These are phyloP conservation scores for Ophiorrhiza pumila DNA, from an alignment of 257 asterid genomes.

Conservation along the genomic window DNA sequence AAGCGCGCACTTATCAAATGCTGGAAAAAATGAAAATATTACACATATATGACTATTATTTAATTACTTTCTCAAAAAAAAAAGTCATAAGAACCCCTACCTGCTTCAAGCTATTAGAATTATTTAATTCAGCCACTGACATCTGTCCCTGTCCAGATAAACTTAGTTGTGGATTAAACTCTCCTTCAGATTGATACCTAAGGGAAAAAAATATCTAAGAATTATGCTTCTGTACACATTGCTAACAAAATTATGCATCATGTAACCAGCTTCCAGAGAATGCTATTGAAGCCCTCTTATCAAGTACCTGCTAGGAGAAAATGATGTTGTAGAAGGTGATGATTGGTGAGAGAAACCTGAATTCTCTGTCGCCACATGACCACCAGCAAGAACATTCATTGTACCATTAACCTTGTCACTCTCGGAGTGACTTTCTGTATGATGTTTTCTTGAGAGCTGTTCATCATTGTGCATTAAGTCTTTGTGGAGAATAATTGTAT, in stretches of 20 bases:
- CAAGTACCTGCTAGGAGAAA: slow-evolving; percentile 62
- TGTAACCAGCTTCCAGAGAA: slow-evolving; percentile 10
- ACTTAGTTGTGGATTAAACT: slow-evolving; percentile 41
- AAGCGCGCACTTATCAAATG: slow-evolving; percentile 25
- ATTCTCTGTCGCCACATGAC: slow-evolving; percentile 44
- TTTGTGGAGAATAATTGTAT: slow-evolving; percentile 29
- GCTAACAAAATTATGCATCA: not conserved
- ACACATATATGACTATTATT: slow-evolving; percentile 1
- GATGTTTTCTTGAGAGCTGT: slow-evolving; percentile 30
- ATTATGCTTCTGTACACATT: slow-evolving; percentile 9
- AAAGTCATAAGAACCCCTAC: slow-evolving; percentile 29
- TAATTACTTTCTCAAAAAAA: not conserved
- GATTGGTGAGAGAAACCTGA: slow-evolving; percentile 47
- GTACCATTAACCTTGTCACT: slow-evolving; percentile 45
- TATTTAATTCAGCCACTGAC: slow-evolving; percentile 48
- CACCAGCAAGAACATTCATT: slow-evolving; percentile 44
- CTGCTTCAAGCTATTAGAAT: slow-evolving; percentile 60
- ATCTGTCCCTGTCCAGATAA: slow-evolving; percentile 51
- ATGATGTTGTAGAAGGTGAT: slow-evolving; percentile 48
- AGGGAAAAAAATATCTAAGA: slow-evolving; percentile 18
- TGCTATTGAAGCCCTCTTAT: slow-evolving; percentile 9
- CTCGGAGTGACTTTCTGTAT: slow-evolving; percentile 31
- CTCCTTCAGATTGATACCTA: slow-evolving; percentile 62
- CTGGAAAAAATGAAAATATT: slow-evolving; percentile 18
- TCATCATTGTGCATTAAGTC: slow-evolving; percentile 38